Evolutionary conservation across 768 basidiomycete genomes (phyloP).

Genomic region (Lanmaoa pseudosensibilis): DNA sequence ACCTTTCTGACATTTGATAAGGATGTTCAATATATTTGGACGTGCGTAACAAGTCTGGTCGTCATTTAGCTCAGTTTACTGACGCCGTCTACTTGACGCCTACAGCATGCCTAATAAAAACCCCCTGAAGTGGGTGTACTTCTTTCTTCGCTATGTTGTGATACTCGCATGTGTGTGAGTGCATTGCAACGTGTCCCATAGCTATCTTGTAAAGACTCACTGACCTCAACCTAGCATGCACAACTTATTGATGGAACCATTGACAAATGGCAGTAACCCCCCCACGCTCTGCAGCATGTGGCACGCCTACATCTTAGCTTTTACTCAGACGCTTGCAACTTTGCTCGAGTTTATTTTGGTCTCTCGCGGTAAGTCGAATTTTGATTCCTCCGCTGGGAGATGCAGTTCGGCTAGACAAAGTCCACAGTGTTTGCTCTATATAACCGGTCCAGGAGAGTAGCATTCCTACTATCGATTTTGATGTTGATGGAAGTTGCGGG

Average conservation of each 20-base stretch:
- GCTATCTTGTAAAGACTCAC: background rate
- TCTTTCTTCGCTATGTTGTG: constrained; percentile 28
- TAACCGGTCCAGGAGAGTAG: constrained; percentile 16
- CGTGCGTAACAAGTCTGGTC: constrained; percentile 11
- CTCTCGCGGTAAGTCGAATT: constrained; percentile 12
- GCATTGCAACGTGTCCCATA: background rate
- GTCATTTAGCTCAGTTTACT: background rate
- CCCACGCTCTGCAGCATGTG: constrained; percentile 10
- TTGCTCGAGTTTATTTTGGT: constrained; percentile 20
- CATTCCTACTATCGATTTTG: constrained; percentile 2
- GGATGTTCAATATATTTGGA: constrained; percentile 23
- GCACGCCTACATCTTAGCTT: constrained; percentile 1
- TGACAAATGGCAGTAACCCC: constrained; percentile 15
- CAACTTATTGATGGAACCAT: constrained; percentile 6
- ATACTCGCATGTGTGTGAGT: constrained; percentile 25
- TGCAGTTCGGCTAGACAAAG: background rate
- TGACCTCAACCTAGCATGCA: constrained; percentile 12
- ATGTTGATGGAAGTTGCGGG: constrained; percentile 4
- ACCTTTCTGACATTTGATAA: constrained; percentile 15
- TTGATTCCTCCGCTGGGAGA: background rate
- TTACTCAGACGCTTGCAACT: constrained; percentile 9
- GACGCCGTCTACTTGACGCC: background rate
- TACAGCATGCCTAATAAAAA: constrained; percentile 25
- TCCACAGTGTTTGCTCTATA: constrained; percentile 21
- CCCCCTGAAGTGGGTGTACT: constrained; percentile 32